These are phyloP conservation scores for Athelia sp. DNA, from an alignment of 1,284 basidiomycete genomes.

Conservation along the genomic window DNA sequence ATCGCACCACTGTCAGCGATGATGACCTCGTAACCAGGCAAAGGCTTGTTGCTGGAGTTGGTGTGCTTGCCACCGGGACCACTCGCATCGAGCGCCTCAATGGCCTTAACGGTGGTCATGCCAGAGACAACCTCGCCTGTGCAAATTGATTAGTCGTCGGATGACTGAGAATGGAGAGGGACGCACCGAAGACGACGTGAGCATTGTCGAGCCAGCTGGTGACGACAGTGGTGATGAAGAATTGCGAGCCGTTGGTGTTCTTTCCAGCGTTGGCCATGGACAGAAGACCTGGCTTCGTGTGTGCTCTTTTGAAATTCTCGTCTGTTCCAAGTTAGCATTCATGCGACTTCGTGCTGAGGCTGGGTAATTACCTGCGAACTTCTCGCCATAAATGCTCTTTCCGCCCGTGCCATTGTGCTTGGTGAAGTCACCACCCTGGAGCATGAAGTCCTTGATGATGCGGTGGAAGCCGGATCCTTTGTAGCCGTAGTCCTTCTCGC, in stretches of 20 bases:
- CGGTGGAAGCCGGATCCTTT: constrained; percentile 74
- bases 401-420: constrained; percentile 82
- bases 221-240: constrained; percentile 67
- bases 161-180: not conserved
- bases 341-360: not conserved
- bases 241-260: constrained; percentile 58
- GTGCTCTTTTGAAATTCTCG: constrained; percentile 82
- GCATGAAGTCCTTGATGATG: constrained; percentile 62
- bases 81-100: constrained; percentile 41
- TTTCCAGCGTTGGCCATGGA: constrained; percentile 87
- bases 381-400: constrained; percentile 88
- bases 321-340: constrained; percentile 37
- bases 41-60: too few species aligned
- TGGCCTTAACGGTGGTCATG: constrained; percentile 54
- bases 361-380: constrained; percentile 55
- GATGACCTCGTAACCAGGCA: too few species aligned
- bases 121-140: constrained; percentile 62
- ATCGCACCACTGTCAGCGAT: too few species aligned
- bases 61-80: too few species aligned
- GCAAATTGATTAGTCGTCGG: constrained; percentile 4
- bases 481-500: constrained; percentile 54
- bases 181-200: constrained; percentile 78
- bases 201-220: constrained; percentile 74
- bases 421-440: constrained; percentile 75
- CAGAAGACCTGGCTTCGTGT: constrained; percentile 78